These are phyloP conservation scores for Rhodotorula mucilaginosa DNA, from an alignment of 1,284 basidiomycete species.

Conservation along the genomic window DNA sequence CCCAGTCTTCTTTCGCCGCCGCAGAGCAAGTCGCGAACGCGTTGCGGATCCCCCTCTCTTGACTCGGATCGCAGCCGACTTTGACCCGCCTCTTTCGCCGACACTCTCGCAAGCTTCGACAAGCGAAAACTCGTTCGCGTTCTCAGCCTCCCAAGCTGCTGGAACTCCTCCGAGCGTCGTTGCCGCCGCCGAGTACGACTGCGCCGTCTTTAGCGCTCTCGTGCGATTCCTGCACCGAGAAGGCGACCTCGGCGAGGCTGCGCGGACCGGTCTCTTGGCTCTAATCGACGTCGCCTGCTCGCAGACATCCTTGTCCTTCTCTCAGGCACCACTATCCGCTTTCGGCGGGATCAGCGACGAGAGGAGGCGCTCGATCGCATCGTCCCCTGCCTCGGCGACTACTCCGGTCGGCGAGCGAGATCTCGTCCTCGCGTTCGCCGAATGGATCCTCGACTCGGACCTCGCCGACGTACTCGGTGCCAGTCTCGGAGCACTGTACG, in stretches of 20 bases:
- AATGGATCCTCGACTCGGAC: slow-evolving; percentile 91
- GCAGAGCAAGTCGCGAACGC: slow-evolving; percentile 56
- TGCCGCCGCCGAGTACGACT: slow-evolving; percentile 87
- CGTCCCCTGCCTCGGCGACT: background rate
- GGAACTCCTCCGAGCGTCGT: slow-evolving; percentile 54
- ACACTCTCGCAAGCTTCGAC: slow-evolving; percentile 62
- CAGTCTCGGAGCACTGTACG: slow-evolving; percentile 89
- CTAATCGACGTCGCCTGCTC: slow-evolving; percentile 93
- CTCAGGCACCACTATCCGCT: slow-evolving; percentile 42
- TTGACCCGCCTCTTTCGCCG: slow-evolving; percentile 55
- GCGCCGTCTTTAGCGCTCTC: slow-evolving; percentile 90
- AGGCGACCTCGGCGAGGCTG: slow-evolving; percentile 88
- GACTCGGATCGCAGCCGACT: slow-evolving; percentile 54
- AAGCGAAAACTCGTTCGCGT: slow-evolving; percentile 52
- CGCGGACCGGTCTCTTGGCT: slow-evolving; percentile 84
- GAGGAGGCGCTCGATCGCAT: slow-evolving; percentile 25
- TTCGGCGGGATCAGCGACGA: slow-evolving; percentile 38
- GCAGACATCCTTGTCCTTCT: slow-evolving; percentile 50
- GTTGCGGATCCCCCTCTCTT: background rate
- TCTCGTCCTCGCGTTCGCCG: slow-evolving; percentile 77
- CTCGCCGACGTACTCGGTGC: slow-evolving; percentile 95
- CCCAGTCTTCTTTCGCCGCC: slow-evolving; percentile 87
- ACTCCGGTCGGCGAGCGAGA: slow-evolving; percentile 60
- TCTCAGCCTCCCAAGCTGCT: slow-evolving; percentile 5
- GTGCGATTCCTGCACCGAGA: slow-evolving; percentile 93